Evolutionary conservation across 345 rosid genomes (phyloP), one percentile per base, ranked within the genome.

Genomic region (Euclidium syriacum): DNA sequence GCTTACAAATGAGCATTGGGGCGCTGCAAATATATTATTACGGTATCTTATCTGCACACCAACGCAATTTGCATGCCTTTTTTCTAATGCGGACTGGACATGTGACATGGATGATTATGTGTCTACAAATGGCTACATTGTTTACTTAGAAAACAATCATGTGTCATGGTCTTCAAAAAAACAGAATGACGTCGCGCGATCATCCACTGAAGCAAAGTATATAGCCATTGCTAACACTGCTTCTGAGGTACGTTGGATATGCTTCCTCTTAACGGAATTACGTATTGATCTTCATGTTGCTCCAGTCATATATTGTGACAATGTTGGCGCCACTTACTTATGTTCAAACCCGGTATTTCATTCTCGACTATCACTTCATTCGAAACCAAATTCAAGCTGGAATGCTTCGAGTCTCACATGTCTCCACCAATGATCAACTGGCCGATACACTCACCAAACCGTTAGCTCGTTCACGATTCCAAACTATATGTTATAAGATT

Each of bases 201-300:
- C 44, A 0, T 40, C 44, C 2, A 40, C 10, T 0, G 44, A 40
- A 6, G 44, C 20, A 0, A 3, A 16, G 3, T 40, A 40, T 6
- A 5, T 10, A 5, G 9, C 10, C 1, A 10, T 40, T 0, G 44
- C 44, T 0, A 5, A 40, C 7, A 40, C 44, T 0, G 6, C 44
- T 16, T 6, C 44, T 1, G 44, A 40, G 9, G 3, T 40, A 1
- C 20, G 19, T 0, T 40, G 22, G 44, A 0, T 39, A 1, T 14
- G 7, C 19, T 39, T 19, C 1, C 43, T 39, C 0, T 25, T 42
- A 0, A 8, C 49, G 3, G 26, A 43, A 20, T 12, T 43, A 0
- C 1, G 14, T 1, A 4, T 19, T 19, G 2, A 15, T 0, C 1
- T 10, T 3, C 1, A 4, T 0, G 1, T 4, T 0, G 1, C 19